A percentile compares a stretch with the other conserved stretches of the same genome.
phyloP scores from a whole-genome alignment of 2,329 filamentous ascomycete species.

The Colletotrichum neosansevieriae region DNA sequence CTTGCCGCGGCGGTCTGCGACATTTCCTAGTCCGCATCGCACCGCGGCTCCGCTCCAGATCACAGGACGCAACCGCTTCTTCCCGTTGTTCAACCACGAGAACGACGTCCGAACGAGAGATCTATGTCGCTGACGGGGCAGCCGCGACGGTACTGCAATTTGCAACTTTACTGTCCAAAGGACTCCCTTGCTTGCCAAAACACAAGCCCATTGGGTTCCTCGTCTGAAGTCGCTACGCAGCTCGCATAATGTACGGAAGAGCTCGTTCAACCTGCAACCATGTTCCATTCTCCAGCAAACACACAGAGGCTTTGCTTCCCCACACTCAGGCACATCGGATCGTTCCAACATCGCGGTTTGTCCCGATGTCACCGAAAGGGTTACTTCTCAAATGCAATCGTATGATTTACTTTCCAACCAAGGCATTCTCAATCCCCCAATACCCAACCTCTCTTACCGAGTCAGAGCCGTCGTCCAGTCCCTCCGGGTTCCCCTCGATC shows the following conservation, averaged over 20 bases:
- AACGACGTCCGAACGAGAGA: background rate
- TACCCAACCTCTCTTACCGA: conserved; percentile 2
- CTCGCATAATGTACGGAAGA: background rate
- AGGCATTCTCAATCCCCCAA: background rate
- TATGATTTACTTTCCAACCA: background rate
- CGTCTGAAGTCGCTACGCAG: conserved; percentile 17
- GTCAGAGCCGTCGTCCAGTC: conserved; percentile 5
- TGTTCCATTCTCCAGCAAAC: background rate
- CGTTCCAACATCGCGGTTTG: conserved; percentile 11
- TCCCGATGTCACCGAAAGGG: conserved; percentile 6
- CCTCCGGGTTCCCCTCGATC: conserved; percentile 11
- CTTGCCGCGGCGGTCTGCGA: background rate
- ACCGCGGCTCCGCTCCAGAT: background rate
- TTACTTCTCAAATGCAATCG: background rate
- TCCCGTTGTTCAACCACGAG: background rate
- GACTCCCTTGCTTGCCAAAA: background rate
- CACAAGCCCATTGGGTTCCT: background rate
- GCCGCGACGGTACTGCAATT: background rate
- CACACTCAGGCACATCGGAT: background rate
- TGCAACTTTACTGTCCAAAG: background rate
- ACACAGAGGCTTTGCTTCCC: conserved; percentile 16
- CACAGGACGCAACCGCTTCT: background rate
- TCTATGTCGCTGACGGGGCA: background rate
- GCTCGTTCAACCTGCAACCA: background rate
- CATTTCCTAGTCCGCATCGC: background rate